These are phyloP conservation scores for Filobasidium uniguttulatum DNA, from an alignment of 1,284 basidiomycete genomes.

Conservation along the genomic window DNA sequence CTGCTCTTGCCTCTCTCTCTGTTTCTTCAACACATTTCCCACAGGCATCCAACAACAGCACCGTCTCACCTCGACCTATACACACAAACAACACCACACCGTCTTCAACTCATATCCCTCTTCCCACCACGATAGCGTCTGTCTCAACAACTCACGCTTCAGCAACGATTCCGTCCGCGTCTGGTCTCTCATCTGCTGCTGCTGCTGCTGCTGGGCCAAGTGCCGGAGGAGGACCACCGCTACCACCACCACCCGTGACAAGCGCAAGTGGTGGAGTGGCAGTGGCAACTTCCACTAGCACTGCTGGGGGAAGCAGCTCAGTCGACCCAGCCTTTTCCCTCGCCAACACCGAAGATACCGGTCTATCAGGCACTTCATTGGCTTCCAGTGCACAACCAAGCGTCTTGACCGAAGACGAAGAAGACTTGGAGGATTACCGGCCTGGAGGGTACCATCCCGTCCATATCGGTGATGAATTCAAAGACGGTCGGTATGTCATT, in stretches of 20 bases:
- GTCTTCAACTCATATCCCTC: not conserved
- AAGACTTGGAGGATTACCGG: slow-evolving; percentile 54
- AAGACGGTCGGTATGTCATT: slow-evolving; percentile 73
- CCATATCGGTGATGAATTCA: slow-evolving; percentile 85
- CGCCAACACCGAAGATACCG: too few species aligned
- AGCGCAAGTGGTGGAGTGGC: too few species aligned
- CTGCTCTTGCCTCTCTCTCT: not conserved
- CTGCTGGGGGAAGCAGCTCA: too few species aligned
- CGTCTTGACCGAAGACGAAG: slow-evolving; percentile 38
- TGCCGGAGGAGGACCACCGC: too few species aligned
- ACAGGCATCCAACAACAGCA: slow-evolving; percentile 1
- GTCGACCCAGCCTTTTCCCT: too few species aligned
- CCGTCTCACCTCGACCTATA: not conserved
- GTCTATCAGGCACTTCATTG: not conserved
- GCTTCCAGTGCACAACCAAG: slow-evolving; percentile 6
- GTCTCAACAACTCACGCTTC: not conserved
- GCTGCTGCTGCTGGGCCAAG: too few species aligned
- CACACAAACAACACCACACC: not conserved
- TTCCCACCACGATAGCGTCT: too few species aligned
- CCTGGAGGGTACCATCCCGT: slow-evolving; percentile 92
- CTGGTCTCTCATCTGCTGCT: too few species aligned
- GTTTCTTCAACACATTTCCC: not conserved
- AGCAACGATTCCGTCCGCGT: too few species aligned
- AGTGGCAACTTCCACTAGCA: too few species aligned
- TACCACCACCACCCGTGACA: too few species aligned